These are phyloP conservation scores for Trichomonas vaginalis DNA, from an alignment of 208 protist genomes.

Conservation along the genomic window DNA sequence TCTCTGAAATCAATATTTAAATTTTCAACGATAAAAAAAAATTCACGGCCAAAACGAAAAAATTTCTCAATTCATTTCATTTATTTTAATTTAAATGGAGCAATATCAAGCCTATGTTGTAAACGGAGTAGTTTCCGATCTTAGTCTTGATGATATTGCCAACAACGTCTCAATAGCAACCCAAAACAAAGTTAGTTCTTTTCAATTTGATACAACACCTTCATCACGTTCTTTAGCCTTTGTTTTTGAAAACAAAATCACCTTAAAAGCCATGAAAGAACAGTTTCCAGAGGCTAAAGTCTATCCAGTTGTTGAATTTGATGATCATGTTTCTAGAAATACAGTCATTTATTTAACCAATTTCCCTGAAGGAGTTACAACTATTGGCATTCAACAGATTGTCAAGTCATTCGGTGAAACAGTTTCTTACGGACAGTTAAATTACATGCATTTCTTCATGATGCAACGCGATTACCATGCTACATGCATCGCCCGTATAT, in stretches of 20 bases:
- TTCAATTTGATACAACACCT: not conserved
- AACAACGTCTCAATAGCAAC: not conserved
- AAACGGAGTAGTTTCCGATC: too few species aligned
- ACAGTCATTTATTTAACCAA: not conserved
- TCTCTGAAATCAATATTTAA: too few species aligned
- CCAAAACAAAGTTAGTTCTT: not conserved
- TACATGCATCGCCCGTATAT: not conserved
- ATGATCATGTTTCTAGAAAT: not conserved
- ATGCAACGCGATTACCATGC: not conserved
- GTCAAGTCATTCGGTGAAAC: not conserved
- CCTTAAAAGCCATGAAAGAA: not conserved
- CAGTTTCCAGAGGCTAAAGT: not conserved
- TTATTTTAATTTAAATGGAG: too few species aligned
- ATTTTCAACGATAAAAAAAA: too few species aligned
- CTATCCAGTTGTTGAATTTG: not conserved
- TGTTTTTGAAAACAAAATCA: not conserved
- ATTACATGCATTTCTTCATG: not conserved
- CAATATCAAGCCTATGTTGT: too few species aligned
- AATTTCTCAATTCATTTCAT: too few species aligned
- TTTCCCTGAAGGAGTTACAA: not conserved
- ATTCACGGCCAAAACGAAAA: too few species aligned
- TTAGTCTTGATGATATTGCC: not conserved
- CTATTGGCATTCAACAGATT: not conserved
- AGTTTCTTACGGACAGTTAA: not conserved
- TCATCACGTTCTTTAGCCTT: not conserved